Evolutionary conservation across 139 green algal species (phyloP), one percentile per base, ranked within the genome.

Genomic region (Zygnema cylindricum): DNA sequence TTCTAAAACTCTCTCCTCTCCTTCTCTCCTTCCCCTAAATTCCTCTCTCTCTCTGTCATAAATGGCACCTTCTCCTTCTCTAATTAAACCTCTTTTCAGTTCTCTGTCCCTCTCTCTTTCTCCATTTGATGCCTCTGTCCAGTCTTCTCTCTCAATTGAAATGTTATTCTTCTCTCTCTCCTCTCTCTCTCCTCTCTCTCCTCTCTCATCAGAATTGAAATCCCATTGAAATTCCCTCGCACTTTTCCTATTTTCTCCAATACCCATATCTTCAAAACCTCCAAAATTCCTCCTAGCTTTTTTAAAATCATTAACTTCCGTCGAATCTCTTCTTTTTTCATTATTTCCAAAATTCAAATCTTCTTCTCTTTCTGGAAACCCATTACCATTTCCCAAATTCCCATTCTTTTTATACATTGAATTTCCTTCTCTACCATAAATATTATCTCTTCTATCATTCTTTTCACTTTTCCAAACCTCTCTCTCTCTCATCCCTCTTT

Each of bases 1-100:
- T 32, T 33, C 69, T 2, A n/a, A 2, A 40, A 43, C n/a, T n/a
- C 81, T 86, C 81, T 86, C 81, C 81, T 33, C 81, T 86, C 1
- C 71, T 49, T 3, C 71, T 16, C 11, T 16, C 11, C 71, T 16
- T 49, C 71, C 11, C 71, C 11, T 49, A 7, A 3, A 43, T 86
- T 63, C 38, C 32, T 2, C 2, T 86, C 69, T 1, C 11, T 3
- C n/a, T 86, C 63, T 86, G 57, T 69, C 81, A 78, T 38, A 87
- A n/a, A 43, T 55, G 32, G 32, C 25, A 55, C 33, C 69, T 43
- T 38, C 43, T 38, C 55, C 30, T 63, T 86, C 43, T 43, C 7
- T 79, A 49, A 79, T 7, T 79, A 49, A 79, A n/a, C n/a, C n/a
- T n/a, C n/a, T n/a, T n/a, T n/a, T n/a, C n/a, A n/a, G n/a, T n/a